These are phyloP conservation scores for Linderniella brevidens DNA, from an alignment of 257 asterid species.

Conservation along the genomic window DNA sequence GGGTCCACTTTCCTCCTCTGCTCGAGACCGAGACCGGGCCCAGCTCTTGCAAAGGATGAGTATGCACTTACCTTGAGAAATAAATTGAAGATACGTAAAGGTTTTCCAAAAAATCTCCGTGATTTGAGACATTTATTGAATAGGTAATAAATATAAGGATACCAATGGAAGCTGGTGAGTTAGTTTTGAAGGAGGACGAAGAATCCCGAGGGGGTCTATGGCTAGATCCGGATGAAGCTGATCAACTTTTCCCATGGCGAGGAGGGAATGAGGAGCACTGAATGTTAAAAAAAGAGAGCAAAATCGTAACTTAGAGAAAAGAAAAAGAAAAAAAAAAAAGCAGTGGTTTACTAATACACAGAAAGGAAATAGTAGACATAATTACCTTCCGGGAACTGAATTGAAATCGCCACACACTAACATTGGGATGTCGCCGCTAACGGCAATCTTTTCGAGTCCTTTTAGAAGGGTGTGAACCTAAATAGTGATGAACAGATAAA, in stretches of 20 bases:
- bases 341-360: not conserved
- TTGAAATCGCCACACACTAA: conserved; percentile 93
- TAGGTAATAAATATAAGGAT: conserved; percentile 5
- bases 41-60: conserved; percentile 81
- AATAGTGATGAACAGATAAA: conserved; percentile 6
- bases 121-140: not conserved
- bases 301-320: conserved; percentile 1
- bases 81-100: conserved; percentile 6
- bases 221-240: conserved; percentile 71
- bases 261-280: conserved; percentile 96
- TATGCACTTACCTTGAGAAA: conserved; percentile 86
- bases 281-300: conserved; percentile 8
- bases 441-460: conserved; percentile 94
- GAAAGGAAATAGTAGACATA: conserved; percentile 2
- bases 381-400: conserved; percentile 86
- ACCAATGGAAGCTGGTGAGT: conserved; percentile 91
- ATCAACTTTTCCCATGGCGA: conserved; percentile 96
- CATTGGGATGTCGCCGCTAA: conserved; percentile 92
- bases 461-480: conserved; percentile 86
- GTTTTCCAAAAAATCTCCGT: not conserved
- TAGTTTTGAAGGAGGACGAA: conserved; percentile 55
- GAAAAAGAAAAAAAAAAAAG: conserved; percentile 2
- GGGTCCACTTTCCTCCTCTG: conserved; percentile 84
- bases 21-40: conserved; percentile 51
- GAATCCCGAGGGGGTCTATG: conserved; percentile 75